Evolutionary conservation across 371 early-diverging fungal genomes (phyloP).

Genomic region (Neoconidiobolus thromboides): DNA sequence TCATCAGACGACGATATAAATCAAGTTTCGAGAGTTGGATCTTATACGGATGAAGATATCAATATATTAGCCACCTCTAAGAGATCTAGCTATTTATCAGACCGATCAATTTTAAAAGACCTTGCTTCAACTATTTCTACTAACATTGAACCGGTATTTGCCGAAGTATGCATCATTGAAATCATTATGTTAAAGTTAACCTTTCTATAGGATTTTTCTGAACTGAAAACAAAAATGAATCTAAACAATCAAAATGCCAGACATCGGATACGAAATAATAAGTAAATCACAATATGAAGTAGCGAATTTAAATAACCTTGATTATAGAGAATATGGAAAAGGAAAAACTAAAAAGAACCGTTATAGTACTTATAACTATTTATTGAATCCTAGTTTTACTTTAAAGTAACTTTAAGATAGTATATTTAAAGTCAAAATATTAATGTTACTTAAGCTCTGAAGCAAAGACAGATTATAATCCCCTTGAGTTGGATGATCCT

Average conservation of each 20-base stretch:
- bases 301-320: background rate
- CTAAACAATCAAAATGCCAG: background rate
- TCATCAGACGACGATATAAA: background rate
- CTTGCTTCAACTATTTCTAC: background rate
- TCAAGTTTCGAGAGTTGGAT: background rate
- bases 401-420: background rate
- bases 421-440: background rate
- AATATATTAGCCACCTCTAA: background rate
- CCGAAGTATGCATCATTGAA: background rate
- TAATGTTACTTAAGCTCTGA: background rate
- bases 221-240: background rate
- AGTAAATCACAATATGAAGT: background rate
- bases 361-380: background rate
- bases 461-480: slow-evolving; percentile 15
- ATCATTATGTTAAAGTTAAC: background rate
- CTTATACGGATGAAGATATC: background rate
- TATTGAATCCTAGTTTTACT: background rate
- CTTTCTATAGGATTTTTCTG: background rate
- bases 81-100: background rate
- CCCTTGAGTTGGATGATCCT: slow-evolving; percentile 20
- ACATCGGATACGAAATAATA: background rate
- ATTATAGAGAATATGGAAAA: background rate
- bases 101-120: background rate
- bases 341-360: background rate
- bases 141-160: background rate